Base-by-base conservation (phyloP, 2,329 filamentous ascomycete genomes). In the Simplicillium sp. region DNA sequence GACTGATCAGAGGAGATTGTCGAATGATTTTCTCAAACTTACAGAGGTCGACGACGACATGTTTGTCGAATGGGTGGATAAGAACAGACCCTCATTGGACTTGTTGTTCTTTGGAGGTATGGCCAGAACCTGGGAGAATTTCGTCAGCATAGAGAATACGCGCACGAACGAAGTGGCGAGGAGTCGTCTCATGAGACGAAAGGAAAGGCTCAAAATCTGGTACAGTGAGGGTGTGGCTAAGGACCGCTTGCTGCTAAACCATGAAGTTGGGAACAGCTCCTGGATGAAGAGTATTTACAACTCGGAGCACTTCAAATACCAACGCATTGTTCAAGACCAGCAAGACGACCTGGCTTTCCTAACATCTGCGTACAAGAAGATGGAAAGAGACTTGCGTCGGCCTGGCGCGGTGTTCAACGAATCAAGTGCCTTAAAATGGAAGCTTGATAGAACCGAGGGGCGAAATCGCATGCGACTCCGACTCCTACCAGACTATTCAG, bases 271-370 rank as follows among this genome's bases (percentile, higher is more conserved):
- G 1, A 90, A 92, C 42, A 82, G 78, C 33, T 82, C 90, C 44
- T 98, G 90, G 92, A 84, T 90, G 67, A 87, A 89, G 51, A 97
- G 95, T 52, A 95, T 98, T 33, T 92, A 90, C 59, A 81, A 84
- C 37, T 87, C 90, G 0, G 92, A 98, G 57, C 83, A 92, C 49
- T 77, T 90, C 55, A 97, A 95, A 57, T 83, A 94, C 48, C 90
- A 97, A 57, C 75, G 92, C 46, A 74, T 86, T 13, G 65, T 88
- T 40, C 92, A 98, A 60, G 94, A 98, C 53, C 87, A 95, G 53
- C 88, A 96, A 51, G 92, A 98, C 55, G 90, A 89, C 53, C 74
- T 86, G 43, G 72, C 75, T 1, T 96, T 87, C 55, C 75, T 94
- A 45, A 77, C 78, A 34, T 79, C 84, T 0, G 75, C 82, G 1